Conservation (phyloP, 208 protist genomes). For the Acanthamoeba triangularis region DNA sequence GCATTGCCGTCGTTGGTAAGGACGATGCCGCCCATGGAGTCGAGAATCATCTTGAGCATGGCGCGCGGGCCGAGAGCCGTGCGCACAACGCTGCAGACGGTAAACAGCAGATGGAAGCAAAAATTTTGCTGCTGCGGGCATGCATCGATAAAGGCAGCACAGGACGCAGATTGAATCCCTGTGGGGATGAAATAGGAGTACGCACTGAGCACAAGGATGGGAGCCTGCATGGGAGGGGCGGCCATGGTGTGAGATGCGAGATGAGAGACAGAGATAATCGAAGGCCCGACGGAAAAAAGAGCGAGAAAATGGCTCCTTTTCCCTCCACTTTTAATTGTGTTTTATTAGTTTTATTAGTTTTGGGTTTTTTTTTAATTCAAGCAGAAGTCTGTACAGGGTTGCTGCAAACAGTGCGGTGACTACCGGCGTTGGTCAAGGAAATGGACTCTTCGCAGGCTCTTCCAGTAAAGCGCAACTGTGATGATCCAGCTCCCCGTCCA, state of each 20-base stretch:
- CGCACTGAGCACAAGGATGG: constrained; percentile 76
- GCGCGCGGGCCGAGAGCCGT: constrained; percentile 99
- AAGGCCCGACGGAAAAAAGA: neutral
- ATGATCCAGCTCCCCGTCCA: neutral
- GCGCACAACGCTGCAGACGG: constrained; percentile 99
- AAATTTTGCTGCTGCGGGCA: neutral
- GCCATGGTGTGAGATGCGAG: constrained; percentile 23
- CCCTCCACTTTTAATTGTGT: neutral
- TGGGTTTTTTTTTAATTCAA: too few species aligned
- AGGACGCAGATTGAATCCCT: neutral
- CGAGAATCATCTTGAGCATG: constrained; percentile 99
- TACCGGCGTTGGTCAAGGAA: neutral
- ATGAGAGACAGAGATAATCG: neutral
- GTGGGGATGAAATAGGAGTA: neutral
- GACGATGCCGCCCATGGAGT: constrained; percentile 99
- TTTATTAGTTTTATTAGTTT: too few species aligned
- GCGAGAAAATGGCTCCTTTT: neutral
- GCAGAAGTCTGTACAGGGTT: neutral
- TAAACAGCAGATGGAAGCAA: neutral
- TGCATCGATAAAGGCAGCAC: neutral
- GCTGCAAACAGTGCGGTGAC: neutral
- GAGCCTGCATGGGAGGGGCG: constrained; percentile 65
- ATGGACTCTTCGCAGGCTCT: neutral
- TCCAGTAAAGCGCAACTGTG: neutral
- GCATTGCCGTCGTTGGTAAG: constrained; percentile 99